Conservation (phyloP, 345 rosid species). For the Aegle marmelos region DNA sequence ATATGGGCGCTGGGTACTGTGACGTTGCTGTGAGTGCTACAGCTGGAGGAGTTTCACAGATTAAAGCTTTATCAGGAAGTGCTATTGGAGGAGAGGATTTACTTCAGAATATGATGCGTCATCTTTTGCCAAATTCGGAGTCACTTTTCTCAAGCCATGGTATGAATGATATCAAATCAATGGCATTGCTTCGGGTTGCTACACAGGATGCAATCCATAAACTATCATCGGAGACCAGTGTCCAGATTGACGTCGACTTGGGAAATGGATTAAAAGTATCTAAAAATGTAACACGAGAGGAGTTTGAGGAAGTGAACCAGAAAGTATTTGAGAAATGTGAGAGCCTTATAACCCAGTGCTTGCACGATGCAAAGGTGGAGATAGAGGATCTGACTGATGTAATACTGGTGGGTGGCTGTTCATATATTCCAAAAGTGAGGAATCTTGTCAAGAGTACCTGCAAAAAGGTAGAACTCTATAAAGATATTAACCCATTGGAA, state of each 20-base stretch:
- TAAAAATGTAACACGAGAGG: slow-evolving; percentile 46
- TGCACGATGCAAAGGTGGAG: slow-evolving; percentile 65
- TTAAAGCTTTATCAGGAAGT: slow-evolving; percentile 70
- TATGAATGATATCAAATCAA: slow-evolving; percentile 35
- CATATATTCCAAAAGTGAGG: slow-evolving; percentile 57
- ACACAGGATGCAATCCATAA: slow-evolving; percentile 68
- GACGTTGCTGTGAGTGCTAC: slow-evolving; percentile 82
- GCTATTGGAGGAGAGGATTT: slow-evolving; percentile 84
- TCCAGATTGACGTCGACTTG: slow-evolving; percentile 62
- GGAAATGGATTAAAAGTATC: slow-evolving; percentile 53
- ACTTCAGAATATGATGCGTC: slow-evolving; percentile 61
- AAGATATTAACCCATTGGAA: slow-evolving; percentile 58
- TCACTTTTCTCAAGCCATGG: slow-evolving; percentile 38
- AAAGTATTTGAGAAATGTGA: slow-evolving; percentile 58
- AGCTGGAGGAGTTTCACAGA: slow-evolving; percentile 95
- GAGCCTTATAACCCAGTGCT: slow-evolving; percentile 57
- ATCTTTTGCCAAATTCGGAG: slow-evolving; percentile 52
- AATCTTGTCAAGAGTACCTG: slow-evolving; percentile 42
- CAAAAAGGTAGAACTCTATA: slow-evolving; percentile 53
- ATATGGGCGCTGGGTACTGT: slow-evolving; percentile 86
- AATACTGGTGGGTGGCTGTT: slow-evolving; percentile 87
- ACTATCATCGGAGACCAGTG: slow-evolving; percentile 48
- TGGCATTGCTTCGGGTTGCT: slow-evolving; percentile 71
- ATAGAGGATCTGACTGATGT: slow-evolving; percentile 55
- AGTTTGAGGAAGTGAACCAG: slow-evolving; percentile 72